These are phyloP conservation scores for Epichloe scottii DNA, from an alignment of 2,329 filamentous ascomycete genomes.

Conservation along the genomic window DNA sequence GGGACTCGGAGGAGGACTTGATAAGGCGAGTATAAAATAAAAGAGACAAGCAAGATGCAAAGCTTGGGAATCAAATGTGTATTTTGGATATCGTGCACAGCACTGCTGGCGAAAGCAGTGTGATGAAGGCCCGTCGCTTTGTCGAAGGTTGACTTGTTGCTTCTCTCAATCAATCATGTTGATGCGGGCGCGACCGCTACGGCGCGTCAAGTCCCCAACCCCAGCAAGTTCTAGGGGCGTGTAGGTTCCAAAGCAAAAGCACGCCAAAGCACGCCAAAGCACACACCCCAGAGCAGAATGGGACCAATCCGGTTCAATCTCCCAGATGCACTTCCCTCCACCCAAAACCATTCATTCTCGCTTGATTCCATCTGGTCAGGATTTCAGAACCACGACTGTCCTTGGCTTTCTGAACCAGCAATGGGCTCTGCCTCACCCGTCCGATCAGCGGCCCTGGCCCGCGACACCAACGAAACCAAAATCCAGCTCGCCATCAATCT, in stretches of 20 bases:
- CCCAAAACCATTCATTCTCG: no score
- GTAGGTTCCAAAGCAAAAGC: background rate
- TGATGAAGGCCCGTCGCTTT: background rate
- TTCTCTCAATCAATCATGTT: background rate
- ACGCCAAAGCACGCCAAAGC: background rate
- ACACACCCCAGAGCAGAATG: background rate
- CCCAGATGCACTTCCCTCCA: no score
- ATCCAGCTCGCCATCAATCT: constrained; percentile 88
- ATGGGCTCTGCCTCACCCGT: constrained; percentile 19
- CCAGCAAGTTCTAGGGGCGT: background rate
- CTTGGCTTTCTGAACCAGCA: background rate
- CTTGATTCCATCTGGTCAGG: no score
- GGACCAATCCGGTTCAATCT: no score
- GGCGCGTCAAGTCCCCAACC: background rate
- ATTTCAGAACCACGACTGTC: no score
- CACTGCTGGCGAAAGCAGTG: background rate
- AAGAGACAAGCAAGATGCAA: background rate
- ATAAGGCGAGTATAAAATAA: background rate
- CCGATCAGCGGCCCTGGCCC: constrained; percentile 67
- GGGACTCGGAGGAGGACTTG: background rate
- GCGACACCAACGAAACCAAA: constrained; percentile 96
- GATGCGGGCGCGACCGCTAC: background rate
- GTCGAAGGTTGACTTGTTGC: background rate
- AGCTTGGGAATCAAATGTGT: no score
- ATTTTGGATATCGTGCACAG: background rate